Conservation (phyloP, 2,329 filamentous ascomycete species). For the Botrytis aclada region DNA sequence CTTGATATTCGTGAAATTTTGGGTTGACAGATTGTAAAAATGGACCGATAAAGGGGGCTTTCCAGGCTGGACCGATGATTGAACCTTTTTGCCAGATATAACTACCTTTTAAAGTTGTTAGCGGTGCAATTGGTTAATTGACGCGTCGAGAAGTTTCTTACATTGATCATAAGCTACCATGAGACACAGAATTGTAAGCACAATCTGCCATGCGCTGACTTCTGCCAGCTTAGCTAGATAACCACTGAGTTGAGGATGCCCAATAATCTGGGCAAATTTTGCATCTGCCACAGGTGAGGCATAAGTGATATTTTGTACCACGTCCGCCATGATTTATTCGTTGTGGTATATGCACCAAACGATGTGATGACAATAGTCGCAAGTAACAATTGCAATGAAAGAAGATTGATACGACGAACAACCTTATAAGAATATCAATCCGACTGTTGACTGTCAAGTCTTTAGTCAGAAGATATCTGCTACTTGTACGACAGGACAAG, state of each 20-base stretch:
- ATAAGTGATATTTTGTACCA: constrained; percentile 34
- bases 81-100: constrained; percentile 73
- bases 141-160: constrained; percentile 46
- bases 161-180: constrained; percentile 86
- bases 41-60: constrained; percentile 87
- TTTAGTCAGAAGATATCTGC: not conserved
- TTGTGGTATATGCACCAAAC: not conserved
- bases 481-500: not conserved
- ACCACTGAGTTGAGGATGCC: constrained; percentile 31
- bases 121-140: not conserved
- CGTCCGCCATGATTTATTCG: constrained; percentile 10
- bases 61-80: constrained; percentile 71
- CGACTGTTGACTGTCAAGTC: not conserved
- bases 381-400: not conserved
- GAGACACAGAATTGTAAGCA: constrained; percentile 66
- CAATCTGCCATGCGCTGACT: constrained; percentile 58
- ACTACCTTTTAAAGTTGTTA: constrained; percentile 56
- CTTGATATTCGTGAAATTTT: constrained; percentile 85
- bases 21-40: constrained; percentile 91
- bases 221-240: constrained; percentile 27
- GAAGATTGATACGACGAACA: not conserved
- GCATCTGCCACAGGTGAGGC: constrained; percentile 37
- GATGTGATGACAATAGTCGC: not conserved
- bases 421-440: not conserved
- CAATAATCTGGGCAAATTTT: constrained; percentile 30